Percentiles rank a stretch among this genome's conserved stretches.
Conservation (phyloP, 176 grass and related monocot species). For the Aegilops bicornis region DNA sequence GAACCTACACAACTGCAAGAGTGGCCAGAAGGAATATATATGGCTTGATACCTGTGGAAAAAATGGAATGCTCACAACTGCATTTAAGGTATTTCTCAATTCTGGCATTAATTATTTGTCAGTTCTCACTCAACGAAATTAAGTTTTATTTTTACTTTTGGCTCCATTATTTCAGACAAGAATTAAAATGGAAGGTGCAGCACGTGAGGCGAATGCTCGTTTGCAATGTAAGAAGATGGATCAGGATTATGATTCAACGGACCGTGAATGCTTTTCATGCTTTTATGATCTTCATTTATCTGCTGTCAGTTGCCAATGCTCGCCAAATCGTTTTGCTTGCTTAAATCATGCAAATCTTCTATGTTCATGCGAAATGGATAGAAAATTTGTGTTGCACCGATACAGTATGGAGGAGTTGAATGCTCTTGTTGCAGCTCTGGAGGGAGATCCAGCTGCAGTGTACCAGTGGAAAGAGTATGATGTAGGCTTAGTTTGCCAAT, state of each 20-base stretch:
- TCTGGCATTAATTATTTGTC: conserved; percentile 21
- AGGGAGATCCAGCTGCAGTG: conserved; percentile 57
- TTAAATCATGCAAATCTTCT: conserved; percentile 64
- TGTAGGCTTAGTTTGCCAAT: conserved; percentile 33
- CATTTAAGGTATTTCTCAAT: conserved; percentile 69
- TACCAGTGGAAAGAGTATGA: conserved; percentile 36
- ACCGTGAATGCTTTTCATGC: conserved; percentile 89
- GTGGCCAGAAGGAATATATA: conserved; percentile 12
- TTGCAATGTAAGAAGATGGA: conserved; percentile 57
- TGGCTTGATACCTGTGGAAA: conserved; percentile 72
- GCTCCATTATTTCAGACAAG: conserved; percentile 51
- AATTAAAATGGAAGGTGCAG: conserved; percentile 61
- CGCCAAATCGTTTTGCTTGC: conserved; percentile 70
- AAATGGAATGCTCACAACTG: conserved; percentile 58
- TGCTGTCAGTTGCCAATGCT: conserved; percentile 75
- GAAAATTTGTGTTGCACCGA: conserved; percentile 43
- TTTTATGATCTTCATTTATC: conserved; percentile 93
- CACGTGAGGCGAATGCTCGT: conserved; percentile 28
- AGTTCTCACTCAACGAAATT: conserved; percentile 11
- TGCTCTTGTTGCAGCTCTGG: conserved; percentile 65
- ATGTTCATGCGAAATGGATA: conserved; percentile 70
- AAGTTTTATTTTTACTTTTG: conserved; percentile 13
- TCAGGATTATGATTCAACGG: conserved; percentile 63
- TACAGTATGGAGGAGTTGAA: conserved; percentile 68
- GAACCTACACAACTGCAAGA: conserved; percentile 16